Conservation (phyloP, 2,329 filamentous ascomycete species). For the Colletotrichum plurivorum region DNA sequence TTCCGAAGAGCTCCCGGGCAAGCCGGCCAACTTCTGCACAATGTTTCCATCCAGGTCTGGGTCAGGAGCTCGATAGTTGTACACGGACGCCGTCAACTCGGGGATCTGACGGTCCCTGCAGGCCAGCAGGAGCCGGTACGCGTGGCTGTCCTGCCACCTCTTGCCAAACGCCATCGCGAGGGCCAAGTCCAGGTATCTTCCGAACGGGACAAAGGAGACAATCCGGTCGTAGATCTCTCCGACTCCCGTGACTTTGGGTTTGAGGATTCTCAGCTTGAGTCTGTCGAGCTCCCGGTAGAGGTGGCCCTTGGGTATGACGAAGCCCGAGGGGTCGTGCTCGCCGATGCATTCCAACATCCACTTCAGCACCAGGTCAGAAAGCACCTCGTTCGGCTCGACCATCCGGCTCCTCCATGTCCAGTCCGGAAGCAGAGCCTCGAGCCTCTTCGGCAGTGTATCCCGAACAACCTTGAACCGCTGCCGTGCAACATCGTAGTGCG, state of each 20-base stretch:
- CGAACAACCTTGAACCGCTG: constrained; percentile 43
- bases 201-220: constrained; percentile 14
- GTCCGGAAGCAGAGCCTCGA: constrained; percentile 48
- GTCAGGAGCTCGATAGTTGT: constrained; percentile 33
- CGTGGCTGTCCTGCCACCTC: constrained; percentile 22
- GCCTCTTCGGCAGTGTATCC: constrained; percentile 12
- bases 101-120: constrained; percentile 11
- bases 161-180: constrained; percentile 12
- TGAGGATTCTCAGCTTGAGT: constrained; percentile 6
- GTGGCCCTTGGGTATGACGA: constrained; percentile 26
- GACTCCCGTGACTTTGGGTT: constrained; percentile 6
- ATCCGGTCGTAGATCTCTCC: constrained; percentile 29
- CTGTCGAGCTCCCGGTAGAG: constrained; percentile 20
- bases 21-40: constrained; percentile 23
- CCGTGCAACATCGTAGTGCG: constrained; percentile 44
- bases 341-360: constrained; percentile 43
- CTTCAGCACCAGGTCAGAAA: constrained; percentile 41
- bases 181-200: constrained; percentile 9
- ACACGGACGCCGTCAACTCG: constrained; percentile 20
- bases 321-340: constrained; percentile 34
- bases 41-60: constrained; percentile 18
- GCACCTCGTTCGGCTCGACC: constrained; percentile 43
- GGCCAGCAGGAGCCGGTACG: constrained; percentile 27
- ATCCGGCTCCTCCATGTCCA: constrained; percentile 44
- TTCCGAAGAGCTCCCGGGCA: constrained; percentile 15